Evolutionary conservation across 2,329 filamentous ascomycete genomes (phyloP), one percentile per base, ranked within the genome.

Genomic region (Nakataea oryzae): DNA sequence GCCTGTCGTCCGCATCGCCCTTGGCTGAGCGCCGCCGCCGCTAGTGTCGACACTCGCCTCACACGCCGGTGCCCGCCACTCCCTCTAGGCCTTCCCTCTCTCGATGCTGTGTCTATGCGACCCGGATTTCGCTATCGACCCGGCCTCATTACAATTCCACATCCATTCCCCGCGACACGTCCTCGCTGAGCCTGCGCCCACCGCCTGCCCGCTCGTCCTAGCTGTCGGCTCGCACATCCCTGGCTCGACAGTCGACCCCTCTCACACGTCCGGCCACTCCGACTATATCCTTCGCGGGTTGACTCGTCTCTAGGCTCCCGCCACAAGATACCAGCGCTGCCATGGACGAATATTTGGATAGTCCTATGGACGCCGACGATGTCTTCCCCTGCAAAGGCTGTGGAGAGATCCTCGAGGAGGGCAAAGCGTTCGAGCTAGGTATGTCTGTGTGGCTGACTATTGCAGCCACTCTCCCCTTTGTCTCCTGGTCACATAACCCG

Each of bases 341-440:
- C 67, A 81, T 86, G 71, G 84, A 85, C 67, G 84, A 86, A 63
- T 87, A 86, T 68, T 74, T 85, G 66, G 86, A 88, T 64, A 81
- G 76, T 69, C 82, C 85, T 61, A 81, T 90, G 79, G 91, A 96
- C 64, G 82, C 83, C 66, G 91, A 96, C 69, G 92, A 96, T 73
- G 81, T 89, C 67, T 96, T 90, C 71, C 90, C 90, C 65, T 96
- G 92, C 80, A 96, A 96, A 79, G 91, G 91, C 64, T 96, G 92
- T 76, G 91, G 91, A 78, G 90, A 96, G 92, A 96, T 97, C 68
- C 84, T 99, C 26, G 95, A 99, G 76, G 95, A 99, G 81, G 95
- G 95, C 70, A 97, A 97, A 77, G 95, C 95, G 61, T 99, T 96
- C 71, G 95, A 99, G 78, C 83, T 99, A 70, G 92, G 93, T 97